These are phyloP conservation scores for Tephrocybe sp. DNA, from an alignment of 768 basidiomycete genomes.

Conservation along the genomic window DNA sequence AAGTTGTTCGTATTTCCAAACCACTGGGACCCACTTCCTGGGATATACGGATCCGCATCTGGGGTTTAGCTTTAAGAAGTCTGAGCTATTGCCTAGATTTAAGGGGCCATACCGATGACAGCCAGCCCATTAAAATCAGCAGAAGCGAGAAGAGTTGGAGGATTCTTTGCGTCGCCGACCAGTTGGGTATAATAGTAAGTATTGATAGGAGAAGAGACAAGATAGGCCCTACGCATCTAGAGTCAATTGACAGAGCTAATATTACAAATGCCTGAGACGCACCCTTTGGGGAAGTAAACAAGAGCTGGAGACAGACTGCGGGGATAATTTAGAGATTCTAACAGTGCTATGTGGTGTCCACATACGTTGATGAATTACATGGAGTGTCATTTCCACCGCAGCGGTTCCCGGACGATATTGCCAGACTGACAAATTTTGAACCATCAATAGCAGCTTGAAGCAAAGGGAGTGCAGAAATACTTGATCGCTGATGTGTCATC, in stretches of 20 bases:
- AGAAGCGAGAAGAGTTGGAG: constrained; percentile 63
- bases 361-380: constrained; percentile 60
- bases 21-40: constrained; percentile 62
- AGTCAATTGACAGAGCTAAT: neutral
- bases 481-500: constrained; percentile 83
- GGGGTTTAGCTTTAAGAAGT: neutral
- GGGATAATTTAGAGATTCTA: neutral
- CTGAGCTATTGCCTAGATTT: neutral
- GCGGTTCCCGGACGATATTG: constrained; percentile 59
- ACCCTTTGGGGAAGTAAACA: constrained; percentile 76
- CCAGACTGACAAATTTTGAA: constrained; percentile 39
- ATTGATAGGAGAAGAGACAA: constrained; percentile 63
- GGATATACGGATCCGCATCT: constrained; percentile 75
- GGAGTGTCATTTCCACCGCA: constrained; percentile 47
- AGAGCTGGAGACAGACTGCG: constrained; percentile 64
- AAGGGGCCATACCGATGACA: constrained; percentile 56
- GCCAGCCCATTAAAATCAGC: constrained; percentile 64
- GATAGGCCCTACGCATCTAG: constrained; percentile 48
- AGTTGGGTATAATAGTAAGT: constrained; percentile 77
- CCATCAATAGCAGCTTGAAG: neutral
- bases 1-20: constrained; percentile 67
- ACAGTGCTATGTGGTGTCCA: constrained; percentile 13
- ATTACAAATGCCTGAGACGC: constrained; percentile 9
- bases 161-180: constrained; percentile 67
- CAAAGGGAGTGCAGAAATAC: constrained; percentile 29